Evolutionary conservation across 2,329 filamentous ascomycete species (phyloP).

Genomic region (Colletotrichum gigasporum): DNA sequence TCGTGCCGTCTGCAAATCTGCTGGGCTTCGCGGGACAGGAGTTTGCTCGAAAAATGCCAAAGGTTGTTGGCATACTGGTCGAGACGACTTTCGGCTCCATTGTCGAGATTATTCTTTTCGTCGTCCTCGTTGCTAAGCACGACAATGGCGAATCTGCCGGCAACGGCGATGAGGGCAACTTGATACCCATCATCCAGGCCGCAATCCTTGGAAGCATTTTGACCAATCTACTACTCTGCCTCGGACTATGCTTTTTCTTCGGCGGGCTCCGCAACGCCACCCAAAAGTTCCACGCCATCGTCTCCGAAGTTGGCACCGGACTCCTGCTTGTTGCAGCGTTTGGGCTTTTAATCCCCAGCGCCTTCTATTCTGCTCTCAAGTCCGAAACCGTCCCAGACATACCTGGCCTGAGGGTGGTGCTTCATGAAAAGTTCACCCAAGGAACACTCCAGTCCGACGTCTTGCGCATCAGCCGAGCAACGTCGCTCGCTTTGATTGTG

Average conservation of each 20-base stretch:
- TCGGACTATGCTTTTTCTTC: conserved; percentile 74
- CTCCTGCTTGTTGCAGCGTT: conserved; percentile 68
- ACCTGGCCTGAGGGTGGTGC: conserved; percentile 30
- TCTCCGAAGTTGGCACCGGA: conserved; percentile 75
- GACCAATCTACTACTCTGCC: conserved; percentile 73
- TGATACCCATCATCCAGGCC: conserved; percentile 71
- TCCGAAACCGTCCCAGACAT: conserved; percentile 36
- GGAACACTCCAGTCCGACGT: conserved; percentile 55
- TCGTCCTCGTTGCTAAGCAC: conserved; percentile 63
- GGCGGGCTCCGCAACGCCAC: conserved; percentile 68
- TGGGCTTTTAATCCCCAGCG: conserved; percentile 45
- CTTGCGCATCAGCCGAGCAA: conserved; percentile 69
- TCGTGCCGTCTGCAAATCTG: conserved; percentile 59
- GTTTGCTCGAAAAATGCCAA: conserved; percentile 71
- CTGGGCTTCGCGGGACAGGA: conserved; percentile 64
- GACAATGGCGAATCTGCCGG: conserved; percentile 27
- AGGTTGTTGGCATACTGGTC: conserved; percentile 64
- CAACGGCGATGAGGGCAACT: conserved; percentile 44
- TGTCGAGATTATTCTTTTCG: conserved; percentile 75
- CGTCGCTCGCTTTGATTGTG: conserved; percentile 68
- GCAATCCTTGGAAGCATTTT: conserved; percentile 76
- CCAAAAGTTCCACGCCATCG: conserved; percentile 70
- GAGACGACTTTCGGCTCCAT: conserved; percentile 67
- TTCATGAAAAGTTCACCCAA: conserved; percentile 42
- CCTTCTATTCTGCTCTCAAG: conserved; percentile 47